Conservation (phyloP, 2,329 filamentous ascomycete species). For the Triangularia setosa region DNA sequence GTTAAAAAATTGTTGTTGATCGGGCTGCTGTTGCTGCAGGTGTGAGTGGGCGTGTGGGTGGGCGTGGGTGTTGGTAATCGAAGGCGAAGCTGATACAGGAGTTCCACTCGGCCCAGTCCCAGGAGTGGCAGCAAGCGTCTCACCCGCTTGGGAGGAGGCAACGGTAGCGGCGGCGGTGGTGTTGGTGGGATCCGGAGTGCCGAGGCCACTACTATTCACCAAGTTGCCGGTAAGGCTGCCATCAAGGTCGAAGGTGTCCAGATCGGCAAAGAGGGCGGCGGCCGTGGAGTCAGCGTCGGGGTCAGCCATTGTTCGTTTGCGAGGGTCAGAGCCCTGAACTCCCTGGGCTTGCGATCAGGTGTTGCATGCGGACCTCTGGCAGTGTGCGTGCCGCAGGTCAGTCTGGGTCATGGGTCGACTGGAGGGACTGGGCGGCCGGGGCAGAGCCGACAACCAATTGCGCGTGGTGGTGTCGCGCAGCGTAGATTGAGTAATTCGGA, state of each 20-base stretch:
- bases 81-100: constrained; percentile 17
- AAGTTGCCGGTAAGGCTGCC: constrained; percentile 13
- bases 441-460: constrained; percentile 3
- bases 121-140: constrained; percentile 12
- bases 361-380: constrained; percentile 22
- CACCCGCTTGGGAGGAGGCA: constrained; percentile 10
- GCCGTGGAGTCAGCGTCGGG: constrained; percentile 21
- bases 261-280: constrained; percentile 23
- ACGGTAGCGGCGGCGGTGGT: constrained; percentile 10
- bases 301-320: constrained; percentile 22
- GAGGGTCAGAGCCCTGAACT: constrained; percentile 3
- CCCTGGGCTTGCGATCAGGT: constrained; percentile 14
- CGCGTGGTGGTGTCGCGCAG: not conserved
- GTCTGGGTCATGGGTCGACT: constrained; percentile 7
- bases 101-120: constrained; percentile 17
- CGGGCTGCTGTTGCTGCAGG: not conserved
- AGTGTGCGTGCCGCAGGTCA: constrained; percentile 5
- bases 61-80: constrained; percentile 25
- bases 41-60: constrained; percentile 21
- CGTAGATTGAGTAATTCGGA: not conserved
- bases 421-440: not conserved
- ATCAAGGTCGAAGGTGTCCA: constrained; percentile 24
- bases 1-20: constrained; percentile 32
- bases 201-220: constrained; percentile 16
- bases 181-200: constrained; percentile 15